phyloP scores from a whole-genome alignment of 2,329 filamentous ascomycete genomes.

The Decorospora gaudefroyi region DNA sequence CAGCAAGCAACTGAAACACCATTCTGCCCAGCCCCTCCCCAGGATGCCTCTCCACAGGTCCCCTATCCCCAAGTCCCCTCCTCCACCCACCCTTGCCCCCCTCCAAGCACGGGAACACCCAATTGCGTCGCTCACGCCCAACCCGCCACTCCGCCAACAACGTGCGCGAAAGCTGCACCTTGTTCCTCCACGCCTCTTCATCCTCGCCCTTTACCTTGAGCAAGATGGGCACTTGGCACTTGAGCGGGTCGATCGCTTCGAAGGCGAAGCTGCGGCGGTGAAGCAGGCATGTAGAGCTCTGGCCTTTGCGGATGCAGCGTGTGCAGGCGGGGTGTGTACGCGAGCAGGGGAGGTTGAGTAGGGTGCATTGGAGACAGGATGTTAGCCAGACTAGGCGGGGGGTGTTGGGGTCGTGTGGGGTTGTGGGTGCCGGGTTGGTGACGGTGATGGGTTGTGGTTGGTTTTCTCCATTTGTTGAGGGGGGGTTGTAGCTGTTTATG shows the following conservation, averaged over 20 bases:
- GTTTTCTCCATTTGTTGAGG: not conserved
- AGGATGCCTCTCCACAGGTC: constrained; percentile 3
- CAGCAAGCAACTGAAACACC: constrained; percentile 2
- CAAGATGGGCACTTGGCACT: constrained; percentile 20
- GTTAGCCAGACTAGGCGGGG: constrained; percentile 28
- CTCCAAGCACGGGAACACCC: constrained; percentile 29
- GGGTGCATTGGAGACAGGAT: constrained; percentile 41
- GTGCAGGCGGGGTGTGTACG: constrained; percentile 34
- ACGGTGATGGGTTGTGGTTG: not conserved
- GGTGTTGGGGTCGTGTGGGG: constrained; percentile 2
- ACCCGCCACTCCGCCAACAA: constrained; percentile 18
- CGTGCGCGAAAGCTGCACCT: constrained; percentile 16
- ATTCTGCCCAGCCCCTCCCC: constrained; percentile 19
- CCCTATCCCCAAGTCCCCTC: not conserved
- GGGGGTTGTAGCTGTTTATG: not conserved
- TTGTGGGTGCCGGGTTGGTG: not conserved
- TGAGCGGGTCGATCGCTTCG: constrained; percentile 15
- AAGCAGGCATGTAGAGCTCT: constrained; percentile 26
- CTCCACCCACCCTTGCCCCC: constrained; percentile 9
- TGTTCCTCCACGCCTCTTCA: constrained; percentile 18
- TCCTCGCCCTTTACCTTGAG: constrained; percentile 25
- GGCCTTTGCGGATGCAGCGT: constrained; percentile 31
- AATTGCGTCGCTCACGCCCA: constrained; percentile 30
- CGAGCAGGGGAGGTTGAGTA: constrained; percentile 35
- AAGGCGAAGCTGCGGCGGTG: constrained; percentile 24